Base-by-base conservation (phyloP, 2,329 filamentous ascomycete genomes). In the Pyricularia sp. region DNA sequence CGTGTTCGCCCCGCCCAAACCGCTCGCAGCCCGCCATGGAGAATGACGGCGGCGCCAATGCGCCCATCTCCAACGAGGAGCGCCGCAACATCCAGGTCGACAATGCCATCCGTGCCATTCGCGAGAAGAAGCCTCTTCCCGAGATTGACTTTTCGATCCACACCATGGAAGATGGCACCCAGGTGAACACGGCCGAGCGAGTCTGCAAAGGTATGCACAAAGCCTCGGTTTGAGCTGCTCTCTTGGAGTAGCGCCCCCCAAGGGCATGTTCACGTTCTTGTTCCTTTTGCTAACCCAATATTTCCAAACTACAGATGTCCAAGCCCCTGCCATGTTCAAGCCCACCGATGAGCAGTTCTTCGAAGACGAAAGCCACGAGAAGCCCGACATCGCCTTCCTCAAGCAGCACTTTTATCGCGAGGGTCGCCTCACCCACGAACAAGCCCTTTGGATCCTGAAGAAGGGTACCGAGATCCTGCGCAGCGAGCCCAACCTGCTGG, bases 381-480 rank as follows among this genome's bases (percentile, higher is more conserved):
- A 97, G 84, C 95, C 95, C 74, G 91, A 97, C 79, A 90, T 99
- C 72, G 86, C 90, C 76, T 99, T 97, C 78, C 85, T 99, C 72
- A 99, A 98, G 85, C 93, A 97, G 80, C 95, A 99, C 79, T 96
- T 99, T 81, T 98, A 97, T 80, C 91, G 95, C 72, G 95, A 99
- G 84, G 95, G 95, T 71, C 93, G 95, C 74, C 85, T 99, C 78
- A 98, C 94, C 65, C 94, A 99, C 79, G 94, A 98, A 75, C 95
- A 99, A 83, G 95, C 95, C 70, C 84, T 99, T 79, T 98, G 91
- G 89, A 99, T 99, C 76, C 90, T 99, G 79, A 88, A 88, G 75
- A 89, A 90, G 74, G 95, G 94, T 71, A 93, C 93, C 69, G 92
- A 97, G 79, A 82, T 99, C 67, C 85, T 99, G 75, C 91, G 90